A percentile compares a stretch with the other conserved stretches of the same genome.
phyloP scores from a whole-genome alignment of 805 yeast genomes.

The Candida nitratophila region DNA sequence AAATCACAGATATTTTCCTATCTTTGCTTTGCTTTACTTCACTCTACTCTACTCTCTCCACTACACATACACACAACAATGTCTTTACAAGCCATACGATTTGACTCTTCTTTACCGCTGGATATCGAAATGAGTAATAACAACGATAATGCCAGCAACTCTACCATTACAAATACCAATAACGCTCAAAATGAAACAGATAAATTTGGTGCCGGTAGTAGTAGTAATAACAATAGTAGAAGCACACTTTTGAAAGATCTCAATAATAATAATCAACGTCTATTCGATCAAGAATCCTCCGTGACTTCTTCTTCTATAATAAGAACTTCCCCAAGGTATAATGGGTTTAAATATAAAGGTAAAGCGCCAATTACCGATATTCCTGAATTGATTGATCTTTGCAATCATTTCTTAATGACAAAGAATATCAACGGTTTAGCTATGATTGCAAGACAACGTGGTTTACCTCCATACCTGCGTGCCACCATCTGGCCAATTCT shows the following conservation, averaged over 20 bases:
- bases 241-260: no score
- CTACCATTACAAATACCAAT: neutral
- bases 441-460: slow-evolving; percentile 70
- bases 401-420: slow-evolving; percentile 46
- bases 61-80: no score
- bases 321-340: slow-evolving; percentile 10
- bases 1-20: no score
- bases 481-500: slow-evolving; percentile 80
- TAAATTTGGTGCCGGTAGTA: no score
- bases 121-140: neutral
- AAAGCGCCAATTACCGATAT: slow-evolving; percentile 38
- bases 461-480: slow-evolving; percentile 78
- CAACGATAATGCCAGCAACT: neutral
- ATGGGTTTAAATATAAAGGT: slow-evolving; percentile 22
- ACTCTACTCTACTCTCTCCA: no score
- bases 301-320: neutral
- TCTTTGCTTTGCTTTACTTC: no score
- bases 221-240: no score
- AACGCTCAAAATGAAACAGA: no score
- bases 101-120: neutral
- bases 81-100: neutral
- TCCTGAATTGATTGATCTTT: slow-evolving; percentile 45
- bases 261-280: no score
- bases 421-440: slow-evolving; percentile 74
- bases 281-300: neutral